Evolutionary conservation across 768 basidiomycete species (phyloP).

Genomic region (Favolaschia claudopus): DNA sequence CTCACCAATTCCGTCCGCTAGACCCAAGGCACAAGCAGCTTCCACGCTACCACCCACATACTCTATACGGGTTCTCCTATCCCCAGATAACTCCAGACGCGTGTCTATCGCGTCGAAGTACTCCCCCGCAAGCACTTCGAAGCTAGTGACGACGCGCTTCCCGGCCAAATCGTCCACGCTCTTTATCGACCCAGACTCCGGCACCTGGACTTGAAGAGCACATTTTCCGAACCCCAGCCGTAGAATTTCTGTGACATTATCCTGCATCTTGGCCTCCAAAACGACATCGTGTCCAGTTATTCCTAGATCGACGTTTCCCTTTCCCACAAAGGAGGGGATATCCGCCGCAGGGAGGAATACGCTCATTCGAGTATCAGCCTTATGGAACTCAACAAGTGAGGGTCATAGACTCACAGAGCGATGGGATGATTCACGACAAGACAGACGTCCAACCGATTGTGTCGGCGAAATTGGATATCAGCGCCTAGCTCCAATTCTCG

Average conservation of each 20-base stretch:
- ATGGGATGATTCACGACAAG: constrained; percentile 94
- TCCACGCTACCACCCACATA: constrained; percentile 99
- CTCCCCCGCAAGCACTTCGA: constrained; percentile 83
- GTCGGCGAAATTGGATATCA: constrained; percentile 92
- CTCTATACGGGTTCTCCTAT: constrained; percentile 80
- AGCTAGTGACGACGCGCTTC: constrained; percentile 93
- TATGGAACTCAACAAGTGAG: too few relatives aligned
- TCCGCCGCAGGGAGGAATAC: constrained; percentile 97
- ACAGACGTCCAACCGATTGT: constrained; percentile 89
- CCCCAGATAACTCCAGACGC: constrained; percentile 55
- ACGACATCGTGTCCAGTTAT: constrained; percentile 99
- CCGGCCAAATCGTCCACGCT: constrained; percentile 84
- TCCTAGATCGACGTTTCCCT: constrained; percentile 95
- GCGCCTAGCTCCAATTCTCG: constrained; percentile 77
- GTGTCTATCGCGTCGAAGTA: constrained; percentile 79
- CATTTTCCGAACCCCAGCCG: constrained; percentile 95
- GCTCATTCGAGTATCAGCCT: constrained; percentile 48
- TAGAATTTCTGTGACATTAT: constrained; percentile 78
- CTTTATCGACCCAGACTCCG: constrained; percentile 74
- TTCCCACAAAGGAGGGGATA: constrained; percentile 98
- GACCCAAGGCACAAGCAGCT: constrained; percentile 94
- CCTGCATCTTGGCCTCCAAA: constrained; percentile 85
- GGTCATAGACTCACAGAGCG: constrained; percentile 75
- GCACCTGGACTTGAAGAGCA: constrained; percentile 88
- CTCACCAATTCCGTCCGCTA: constrained; percentile 96